These are phyloP conservation scores for Fusarium sp. DNA, from an alignment of 2,329 filamentous ascomycete species.

Conservation along the genomic window DNA sequence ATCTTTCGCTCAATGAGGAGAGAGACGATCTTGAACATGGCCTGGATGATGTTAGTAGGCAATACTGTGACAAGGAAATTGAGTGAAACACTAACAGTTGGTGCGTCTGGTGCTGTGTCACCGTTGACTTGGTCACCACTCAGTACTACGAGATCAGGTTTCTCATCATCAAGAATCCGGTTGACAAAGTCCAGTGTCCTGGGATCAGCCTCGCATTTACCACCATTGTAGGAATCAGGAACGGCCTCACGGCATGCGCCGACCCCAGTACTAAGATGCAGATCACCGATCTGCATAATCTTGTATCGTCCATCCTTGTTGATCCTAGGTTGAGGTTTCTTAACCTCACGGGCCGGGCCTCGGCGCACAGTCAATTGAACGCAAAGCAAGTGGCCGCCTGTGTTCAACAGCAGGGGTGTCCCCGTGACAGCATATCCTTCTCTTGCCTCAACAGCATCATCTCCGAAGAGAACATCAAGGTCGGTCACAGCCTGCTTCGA, in stretches of 20 bases:
- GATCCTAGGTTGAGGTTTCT: conserved; percentile 80
- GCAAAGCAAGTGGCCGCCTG: conserved; percentile 69
- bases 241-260: conserved; percentile 88
- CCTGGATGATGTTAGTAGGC: conserved; percentile 56
- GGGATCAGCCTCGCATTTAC: conserved; percentile 89
- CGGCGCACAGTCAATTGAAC: conserved; percentile 82
- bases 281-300: conserved; percentile 94
- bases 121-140: conserved; percentile 97
- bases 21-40: conserved; percentile 92
- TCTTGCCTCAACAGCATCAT: conserved; percentile 90
- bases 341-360: conserved; percentile 71
- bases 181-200: conserved; percentile 90
- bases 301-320: conserved; percentile 94
- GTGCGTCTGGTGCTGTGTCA: conserved; percentile 89
- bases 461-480: conserved; percentile 87
- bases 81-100: conserved; percentile 69
- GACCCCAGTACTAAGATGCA: conserved; percentile 91
- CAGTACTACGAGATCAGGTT: conserved; percentile 89
- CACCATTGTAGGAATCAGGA: conserved; percentile 76
- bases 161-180: conserved; percentile 88
- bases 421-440: conserved; percentile 85
- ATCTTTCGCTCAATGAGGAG: conserved; percentile 88
- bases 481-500: conserved; percentile 80
- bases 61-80: background rate
- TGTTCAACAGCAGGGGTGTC: conserved; percentile 77